Base-by-base conservation (phyloP, 2,329 filamentous ascomycete species). In the Clarireedia hainanense region DNA sequence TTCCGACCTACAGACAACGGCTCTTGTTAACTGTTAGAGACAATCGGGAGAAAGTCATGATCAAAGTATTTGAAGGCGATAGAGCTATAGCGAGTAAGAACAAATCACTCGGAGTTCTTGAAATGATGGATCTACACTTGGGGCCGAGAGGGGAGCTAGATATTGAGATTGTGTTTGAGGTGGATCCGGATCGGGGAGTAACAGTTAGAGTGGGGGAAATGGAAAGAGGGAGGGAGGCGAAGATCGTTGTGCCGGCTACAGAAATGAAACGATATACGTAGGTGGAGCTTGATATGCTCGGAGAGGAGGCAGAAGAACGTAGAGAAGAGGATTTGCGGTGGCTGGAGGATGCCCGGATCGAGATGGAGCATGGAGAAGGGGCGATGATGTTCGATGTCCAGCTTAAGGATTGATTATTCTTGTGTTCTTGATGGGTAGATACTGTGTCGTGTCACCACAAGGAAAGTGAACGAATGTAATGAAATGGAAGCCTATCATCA, bases 1-100 rank as follows among this genome's bases (percentile, higher is more conserved):
- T 58, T 24, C 60, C 58, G 23, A 54, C 15, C 1, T 12, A 47
- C 7, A 60, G 55, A 39, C 2, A 7, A 3, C 3, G 45, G 1
- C 10, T 43, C 14, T 85, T 86, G 72, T 85, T 83, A 59, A 86
- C 83, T 7, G 76, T 80, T 24, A 73, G 73, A 30, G 68, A 72
- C 54, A 65, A 67, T 67, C 79, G 83, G 67, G 75, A 76, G 57
- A 83, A 80, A 37, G 80, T 85, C 10, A 79, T 84, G 65, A 85
- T 86, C 72, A 80, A 80, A 23, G 79, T 85, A 17, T 86, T 73
- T 75, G 83, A 86, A 74, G 84, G 84, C 71, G 83, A 87, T 72
- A 80, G 85, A 70, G 81, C 83, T 55, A 84, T 86, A 72, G 87
- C 84, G 69, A 80, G 83, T 63, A 81, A 86, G 71, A 88, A 88